Percentiles rank a stretch among this genome's conserved stretches.
phyloP scores from a whole-genome alignment of 148 eudicot species.

The Cornus suecica region DNA sequence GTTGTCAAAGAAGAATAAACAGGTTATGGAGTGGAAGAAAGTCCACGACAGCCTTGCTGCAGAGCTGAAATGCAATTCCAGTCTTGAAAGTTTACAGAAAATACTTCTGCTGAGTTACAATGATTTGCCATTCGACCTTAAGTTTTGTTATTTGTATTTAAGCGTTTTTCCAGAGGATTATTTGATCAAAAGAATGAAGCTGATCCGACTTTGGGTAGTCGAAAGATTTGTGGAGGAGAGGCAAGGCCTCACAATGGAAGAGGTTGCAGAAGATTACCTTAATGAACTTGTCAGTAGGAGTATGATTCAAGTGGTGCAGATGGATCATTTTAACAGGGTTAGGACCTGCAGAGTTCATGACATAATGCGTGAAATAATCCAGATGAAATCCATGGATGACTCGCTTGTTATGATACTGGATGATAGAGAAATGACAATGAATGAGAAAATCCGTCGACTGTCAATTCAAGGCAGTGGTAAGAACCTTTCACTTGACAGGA shows the following conservation, averaged over 20 bases:
- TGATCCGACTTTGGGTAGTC: conserved; percentile 8
- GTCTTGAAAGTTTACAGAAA: conserved; percentile 2
- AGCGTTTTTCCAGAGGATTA: conserved; percentile 14
- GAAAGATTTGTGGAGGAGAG: conserved; percentile 13
- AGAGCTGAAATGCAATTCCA: conserved; percentile 7
- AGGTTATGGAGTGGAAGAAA: conserved; percentile 6
- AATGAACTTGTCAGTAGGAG: conserved; percentile 14
- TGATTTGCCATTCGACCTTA: conserved; percentile 13
- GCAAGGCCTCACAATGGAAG: conserved; percentile 4
- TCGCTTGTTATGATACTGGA: neutral
- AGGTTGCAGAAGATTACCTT: conserved; percentile 15
- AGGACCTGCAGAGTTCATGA: conserved; percentile 2
- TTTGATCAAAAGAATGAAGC: conserved; percentile 9
- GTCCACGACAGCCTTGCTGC: conserved; percentile 10
- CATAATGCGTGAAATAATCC: conserved; percentile 4
- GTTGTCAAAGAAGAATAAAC: conserved; percentile 7
- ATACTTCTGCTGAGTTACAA: conserved; percentile 10
- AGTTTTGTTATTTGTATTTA: conserved; percentile 13
- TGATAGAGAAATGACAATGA: neutral
- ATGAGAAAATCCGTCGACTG: conserved; percentile 5
- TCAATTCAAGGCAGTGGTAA: conserved; percentile 2
- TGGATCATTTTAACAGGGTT: neutral
- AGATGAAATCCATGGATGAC: conserved; percentile 4
- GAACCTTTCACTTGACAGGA: neutral
- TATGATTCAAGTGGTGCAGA: conserved; percentile 13